Evolutionary conservation across 2,329 filamentous ascomycete genomes (phyloP).

Genomic region (Hirsutella rhossiliensis): DNA sequence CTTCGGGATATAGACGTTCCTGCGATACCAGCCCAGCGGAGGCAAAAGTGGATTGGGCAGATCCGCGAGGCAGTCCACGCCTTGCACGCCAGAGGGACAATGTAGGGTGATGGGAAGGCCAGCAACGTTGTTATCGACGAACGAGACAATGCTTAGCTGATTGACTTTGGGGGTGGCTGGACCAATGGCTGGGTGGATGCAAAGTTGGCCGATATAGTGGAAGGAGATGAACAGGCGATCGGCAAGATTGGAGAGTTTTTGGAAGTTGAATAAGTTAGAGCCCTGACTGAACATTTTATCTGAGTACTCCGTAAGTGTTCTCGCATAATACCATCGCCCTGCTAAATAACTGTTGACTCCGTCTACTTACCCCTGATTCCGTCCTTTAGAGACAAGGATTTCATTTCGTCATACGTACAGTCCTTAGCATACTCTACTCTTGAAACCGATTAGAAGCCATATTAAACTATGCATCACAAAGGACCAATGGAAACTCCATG

Average conservation of each 20-base stretch:
- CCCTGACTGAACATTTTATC: not conserved
- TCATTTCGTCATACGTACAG: too few species aligned
- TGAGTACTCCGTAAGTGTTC: too few species aligned
- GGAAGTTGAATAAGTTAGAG: not conserved
- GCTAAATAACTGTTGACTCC: too few species aligned
- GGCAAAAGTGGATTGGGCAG: not conserved
- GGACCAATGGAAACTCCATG: too few species aligned
- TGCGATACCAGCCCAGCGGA: not conserved
- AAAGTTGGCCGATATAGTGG: slow-evolving; percentile 20
- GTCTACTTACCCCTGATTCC: too few species aligned
- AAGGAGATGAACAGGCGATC: slow-evolving; percentile 22
- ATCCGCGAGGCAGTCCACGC: not conserved
- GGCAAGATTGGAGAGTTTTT: slow-evolving; percentile 3
- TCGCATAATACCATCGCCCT: too few species aligned
- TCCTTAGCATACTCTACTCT: too few species aligned
- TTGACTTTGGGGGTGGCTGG: slow-evolving; percentile 26
- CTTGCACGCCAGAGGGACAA: slow-evolving; percentile 13
- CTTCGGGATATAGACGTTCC: slow-evolving; percentile 3
- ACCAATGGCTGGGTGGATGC: slow-evolving; percentile 27
- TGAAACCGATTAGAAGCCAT: too few species aligned
- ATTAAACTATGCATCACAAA: too few species aligned
- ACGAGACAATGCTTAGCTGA: slow-evolving; percentile 22
- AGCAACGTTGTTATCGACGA: slow-evolving; percentile 24
- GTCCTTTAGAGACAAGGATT: too few species aligned
- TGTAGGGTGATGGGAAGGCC: slow-evolving; percentile 20